Evolutionary conservation across 2,329 filamentous ascomycete species (phyloP).

Genomic region (Chalaropsis thielavioides): DNA sequence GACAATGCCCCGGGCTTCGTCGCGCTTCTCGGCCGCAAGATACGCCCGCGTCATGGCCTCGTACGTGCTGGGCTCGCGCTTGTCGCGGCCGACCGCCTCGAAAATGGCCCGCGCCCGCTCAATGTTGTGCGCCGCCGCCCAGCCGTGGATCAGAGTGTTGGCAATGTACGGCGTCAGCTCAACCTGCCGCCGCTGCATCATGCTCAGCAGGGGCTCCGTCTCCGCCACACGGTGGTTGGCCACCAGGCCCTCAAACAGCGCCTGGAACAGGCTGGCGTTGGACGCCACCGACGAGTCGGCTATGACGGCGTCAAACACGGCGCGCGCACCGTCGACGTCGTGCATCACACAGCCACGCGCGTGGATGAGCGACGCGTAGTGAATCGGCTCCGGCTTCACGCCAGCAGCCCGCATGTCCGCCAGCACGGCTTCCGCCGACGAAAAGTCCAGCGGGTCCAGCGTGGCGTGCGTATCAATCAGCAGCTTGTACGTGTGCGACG

Average conservation of each 20-base stretch:
- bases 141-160: conserved; percentile 94
- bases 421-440: conserved; percentile 70
- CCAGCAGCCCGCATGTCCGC: conserved; percentile 61
- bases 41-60: conserved; percentile 96
- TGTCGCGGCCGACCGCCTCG: conserved; percentile 57
- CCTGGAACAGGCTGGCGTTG: conserved; percentile 79
- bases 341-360: conserved; percentile 89
- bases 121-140: conserved; percentile 74
- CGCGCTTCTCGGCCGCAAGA: conserved; percentile 67
- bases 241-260: conserved; percentile 92
- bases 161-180: conserved; percentile 95
- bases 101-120: conserved; percentile 67
- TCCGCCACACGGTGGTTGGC: conserved; percentile 75
- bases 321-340: conserved; percentile 70
- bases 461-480: conserved; percentile 91
- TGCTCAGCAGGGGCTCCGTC: conserved; percentile 56
- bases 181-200: conserved; percentile 61
- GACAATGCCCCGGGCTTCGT: conserved; percentile 62
- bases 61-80: conserved; percentile 92
- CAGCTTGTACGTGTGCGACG: conserved; percentile 93
- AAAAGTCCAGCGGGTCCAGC: conserved; percentile 79
- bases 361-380: conserved; percentile 91
- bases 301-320: conserved; percentile 70
- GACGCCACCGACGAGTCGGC: conserved; percentile 50
- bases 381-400: conserved; percentile 72